Percentiles rank a stretch among this genome's conserved stretches.
These are phyloP conservation scores for Ceriops zippeliana DNA, from an alignment of 345 rosid genomes.

Conservation along the genomic window DNA sequence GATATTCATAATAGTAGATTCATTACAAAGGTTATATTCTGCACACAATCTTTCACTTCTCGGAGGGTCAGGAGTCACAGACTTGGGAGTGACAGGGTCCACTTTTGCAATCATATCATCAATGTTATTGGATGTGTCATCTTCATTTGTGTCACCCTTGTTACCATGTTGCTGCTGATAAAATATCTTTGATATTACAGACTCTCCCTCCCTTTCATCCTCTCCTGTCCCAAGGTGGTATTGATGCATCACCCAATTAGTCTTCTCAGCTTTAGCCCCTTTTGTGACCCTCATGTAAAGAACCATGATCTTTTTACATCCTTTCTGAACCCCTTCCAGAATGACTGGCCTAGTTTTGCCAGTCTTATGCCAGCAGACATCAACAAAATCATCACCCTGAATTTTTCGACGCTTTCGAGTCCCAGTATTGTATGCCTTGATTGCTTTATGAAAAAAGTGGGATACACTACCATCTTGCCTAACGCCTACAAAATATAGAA, in stretches of 20 bases:
- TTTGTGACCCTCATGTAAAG: slow-evolving; percentile 45
- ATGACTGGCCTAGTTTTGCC: slow-evolving; percentile 83
- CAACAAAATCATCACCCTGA: slow-evolving; percentile 66
- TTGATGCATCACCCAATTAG: slow-evolving; percentile 98
- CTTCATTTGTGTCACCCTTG: slow-evolving; percentile 57
- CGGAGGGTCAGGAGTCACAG: slow-evolving; percentile 67
- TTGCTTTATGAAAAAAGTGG: slow-evolving; percentile 82
- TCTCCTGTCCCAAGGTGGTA: slow-evolving; percentile 85
- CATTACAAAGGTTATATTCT: slow-evolving; percentile 33
- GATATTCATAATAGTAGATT: slow-evolving; percentile 12
- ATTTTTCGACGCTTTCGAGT: slow-evolving; percentile 93
- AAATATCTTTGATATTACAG: slow-evolving; percentile 75
- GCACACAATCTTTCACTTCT: slow-evolving; percentile 34
- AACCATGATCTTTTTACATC: slow-evolving; percentile 94
- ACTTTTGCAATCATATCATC: slow-evolving; percentile 37
- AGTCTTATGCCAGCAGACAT: slow-evolving; percentile 97
- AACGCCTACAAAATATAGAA: slow-evolving; percentile 43
- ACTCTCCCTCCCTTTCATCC: slow-evolving; percentile 82
- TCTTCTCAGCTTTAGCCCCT: slow-evolving; percentile 77
- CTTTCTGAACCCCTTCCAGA: slow-evolving; percentile 72
- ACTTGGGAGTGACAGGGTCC: slow-evolving; percentile 71
- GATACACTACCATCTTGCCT: slow-evolving; percentile 71
- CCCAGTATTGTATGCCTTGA: slow-evolving; percentile 88
- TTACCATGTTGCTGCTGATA: slow-evolving; percentile 62
- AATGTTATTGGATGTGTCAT: slow-evolving; percentile 39